Evolutionary conservation across 768 basidiomycete species (phyloP).

Genomic region (Leccinum variicolor): DNA sequence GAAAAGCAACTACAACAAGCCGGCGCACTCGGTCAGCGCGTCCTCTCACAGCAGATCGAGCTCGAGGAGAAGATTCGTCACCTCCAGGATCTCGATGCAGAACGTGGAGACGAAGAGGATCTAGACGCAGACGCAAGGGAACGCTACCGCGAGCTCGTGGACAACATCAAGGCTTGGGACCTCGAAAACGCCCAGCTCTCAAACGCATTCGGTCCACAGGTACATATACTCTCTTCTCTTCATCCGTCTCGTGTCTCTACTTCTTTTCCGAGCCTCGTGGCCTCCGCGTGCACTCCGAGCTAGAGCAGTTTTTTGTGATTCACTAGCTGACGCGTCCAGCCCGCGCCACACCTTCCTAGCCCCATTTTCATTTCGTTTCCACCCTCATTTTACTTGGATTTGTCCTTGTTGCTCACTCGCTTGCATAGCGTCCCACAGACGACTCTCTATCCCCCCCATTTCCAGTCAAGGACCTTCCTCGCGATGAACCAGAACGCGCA

Average conservation of each 20-base stretch:
- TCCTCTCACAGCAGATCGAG: slow-evolving; percentile 91
- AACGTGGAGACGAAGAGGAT: slow-evolving; percentile 60
- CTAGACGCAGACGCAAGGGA: slow-evolving; percentile 67
- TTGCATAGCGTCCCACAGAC: slow-evolving; percentile 43
- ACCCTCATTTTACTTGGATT: neutral
- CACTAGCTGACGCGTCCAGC: neutral
- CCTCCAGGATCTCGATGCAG: slow-evolving; percentile 68
- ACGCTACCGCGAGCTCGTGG: slow-evolving; percentile 72
- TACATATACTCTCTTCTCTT: slow-evolving; percentile 32
- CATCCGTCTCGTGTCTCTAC: neutral
- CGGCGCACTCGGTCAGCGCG: slow-evolving; percentile 88
- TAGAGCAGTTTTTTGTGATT: neutral
- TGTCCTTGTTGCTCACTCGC: slow-evolving; percentile 5
- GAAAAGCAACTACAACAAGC: slow-evolving; percentile 91
- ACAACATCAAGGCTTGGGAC: slow-evolving; percentile 76
- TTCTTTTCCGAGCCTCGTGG: slow-evolving; percentile 14
- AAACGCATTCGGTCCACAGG: slow-evolving; percentile 62
- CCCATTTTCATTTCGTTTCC: neutral
- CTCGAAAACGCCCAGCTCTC: slow-evolving; percentile 74
- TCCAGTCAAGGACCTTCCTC: slow-evolving; percentile 50
- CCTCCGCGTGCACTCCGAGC: slow-evolving; percentile 2
- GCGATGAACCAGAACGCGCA: slow-evolving; percentile 58
- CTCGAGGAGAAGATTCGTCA: slow-evolving; percentile 85
- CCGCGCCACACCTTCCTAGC: neutral
- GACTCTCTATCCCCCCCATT: slow-evolving; percentile 44